Base-by-base conservation (phyloP, 2,329 filamentous ascomycete genomes). In the Aureobasidium sp. region DNA sequence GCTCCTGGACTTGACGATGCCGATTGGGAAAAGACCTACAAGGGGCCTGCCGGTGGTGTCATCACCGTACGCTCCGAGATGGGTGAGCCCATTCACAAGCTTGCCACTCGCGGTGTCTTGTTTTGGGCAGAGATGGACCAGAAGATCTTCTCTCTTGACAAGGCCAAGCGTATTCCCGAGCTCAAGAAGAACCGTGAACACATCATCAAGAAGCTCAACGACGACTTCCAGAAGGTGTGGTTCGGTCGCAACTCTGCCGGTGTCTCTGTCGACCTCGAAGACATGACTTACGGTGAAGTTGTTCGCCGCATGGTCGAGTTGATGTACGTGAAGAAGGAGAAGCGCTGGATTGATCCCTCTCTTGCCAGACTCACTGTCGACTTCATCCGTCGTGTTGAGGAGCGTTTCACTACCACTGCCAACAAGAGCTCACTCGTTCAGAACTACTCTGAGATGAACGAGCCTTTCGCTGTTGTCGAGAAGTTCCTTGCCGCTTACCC, bases 101-200 rank as follows among this genome's bases (percentile, higher is more conserved):
- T 99, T 64, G 95, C 94, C 17, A 99, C 94, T 53, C 89, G 95
- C 63, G 94, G 94, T 83, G 92, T 99, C 52, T 81, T 85, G 61
- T 96, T 99, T 81, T 99, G 94, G 94, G 88, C 92, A 55, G 95
- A 99, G 78, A 96, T 99, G 92, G 94, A 99, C 72, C 85, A 95
- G 76, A 97, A 96, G 78, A 97, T 99, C 71, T 99, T 99, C 81
- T 89, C 86, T 72, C 80, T 99, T 53, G 92, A 96, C 76, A 97
- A 96, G 80, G 91, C 93, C 72, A 96, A 97, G 82, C 87, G 92
- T 46, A 81, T 96, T 26, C 83, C 88, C 1, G 92, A 94, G 77
- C 82, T 97, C 46, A 90, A 91, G 80, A 95, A 94, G 79, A 87
- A 89, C 72, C 87, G 90, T 59, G 87, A 90, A 53, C 88, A 96